phyloP scores from a whole-genome alignment of 2,329 filamentous ascomycete genomes.

The Verticillium zaregamsianum region DNA sequence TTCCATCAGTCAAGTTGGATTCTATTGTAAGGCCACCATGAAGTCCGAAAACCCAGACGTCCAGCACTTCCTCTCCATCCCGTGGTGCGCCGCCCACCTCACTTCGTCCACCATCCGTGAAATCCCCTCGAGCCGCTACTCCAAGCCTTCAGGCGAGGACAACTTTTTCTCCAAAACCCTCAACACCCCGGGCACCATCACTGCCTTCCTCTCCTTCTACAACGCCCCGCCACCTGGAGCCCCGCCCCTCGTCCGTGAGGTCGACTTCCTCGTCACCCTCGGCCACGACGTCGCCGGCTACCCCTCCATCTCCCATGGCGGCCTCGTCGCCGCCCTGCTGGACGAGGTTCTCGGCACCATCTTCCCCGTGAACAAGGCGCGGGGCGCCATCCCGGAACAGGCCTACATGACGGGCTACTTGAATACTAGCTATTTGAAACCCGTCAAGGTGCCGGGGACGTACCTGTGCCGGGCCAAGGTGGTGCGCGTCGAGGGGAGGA shows the following conservation, averaged over 20 bases:
- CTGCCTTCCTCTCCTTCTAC: constrained; percentile 31
- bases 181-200: constrained; percentile 20
- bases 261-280: constrained; percentile 26
- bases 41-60: constrained; percentile 7
- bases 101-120: constrained; percentile 22
- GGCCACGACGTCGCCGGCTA: constrained; percentile 29
- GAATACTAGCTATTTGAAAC: constrained; percentile 28
- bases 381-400: constrained; percentile 18
- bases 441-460: constrained; percentile 23
- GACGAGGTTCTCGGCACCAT: constrained; percentile 33
- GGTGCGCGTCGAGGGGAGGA: constrained; percentile 27
- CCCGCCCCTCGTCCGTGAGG: constrained; percentile 21
- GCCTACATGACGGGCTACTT: constrained; percentile 29
- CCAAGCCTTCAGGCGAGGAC: constrained; percentile 17
- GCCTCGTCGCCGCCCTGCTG: constrained; percentile 28
- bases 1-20: neutral
- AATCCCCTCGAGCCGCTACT: constrained; percentile 27
- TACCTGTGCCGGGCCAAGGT: constrained; percentile 26
- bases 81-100: constrained; percentile 31
- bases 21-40: neutral
- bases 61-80: constrained; percentile 28
- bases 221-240: constrained; percentile 8
- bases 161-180: constrained; percentile 31
- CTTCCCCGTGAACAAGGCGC: constrained; percentile 30
- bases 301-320: constrained; percentile 29